Base-by-base conservation (phyloP, 1,139 yeast species). In the Geotrichum histeridarum region DNA sequence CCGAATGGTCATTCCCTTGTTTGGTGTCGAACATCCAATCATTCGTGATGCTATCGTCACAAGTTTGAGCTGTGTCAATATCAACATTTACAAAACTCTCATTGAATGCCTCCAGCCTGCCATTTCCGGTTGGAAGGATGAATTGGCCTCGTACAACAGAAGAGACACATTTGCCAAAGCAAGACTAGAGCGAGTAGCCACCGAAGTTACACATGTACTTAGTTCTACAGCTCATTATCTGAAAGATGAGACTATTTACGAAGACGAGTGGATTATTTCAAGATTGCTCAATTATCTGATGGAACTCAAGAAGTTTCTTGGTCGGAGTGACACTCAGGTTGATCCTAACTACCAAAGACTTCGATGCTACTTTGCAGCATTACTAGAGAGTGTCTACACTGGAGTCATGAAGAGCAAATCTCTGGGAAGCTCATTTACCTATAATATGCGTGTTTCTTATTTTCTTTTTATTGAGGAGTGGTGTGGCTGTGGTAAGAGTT, bases 21-120 rank as follows among this genome's bases (percentile, higher is more conserved):
- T 94, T 51, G 84, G 81, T 38, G 83, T 90, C 0, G 82, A 83
- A 7, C 90, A 88, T 59, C 77, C 80, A 1, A 77, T 83, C 63
- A 81, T 93, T 6, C 77, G 89, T 57, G 96, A 91, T 61, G 93
- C 98, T 0, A 83, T 90, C 12, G 89, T 90, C 32, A 75, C 84
- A 0, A 98, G 98, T 0, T 71, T 94, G 55, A 86, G 96, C 61
- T 89, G 95, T 59, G 82, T 91, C 68, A 94, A 94, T 68, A 83
- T 91, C 58, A 93, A 93, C 67, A 88, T 93, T 18, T 90, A 88
- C 74, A 82, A 80, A 61, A 84, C 96, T 0, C 78, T 93, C 54
- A 71, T 93, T 48, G 96, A 91, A 62, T 85, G 86, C 59, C 74
- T 91, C 14, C 90, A 87, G 18, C 77, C 82, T 1, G 77, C 81